Percentiles rank a stretch among this genome's conserved stretches.
These are phyloP conservation scores for Pseudogymnoascus sp. DNA, from an alignment of 2,329 filamentous ascomycete genomes.

Conservation along the genomic window DNA sequence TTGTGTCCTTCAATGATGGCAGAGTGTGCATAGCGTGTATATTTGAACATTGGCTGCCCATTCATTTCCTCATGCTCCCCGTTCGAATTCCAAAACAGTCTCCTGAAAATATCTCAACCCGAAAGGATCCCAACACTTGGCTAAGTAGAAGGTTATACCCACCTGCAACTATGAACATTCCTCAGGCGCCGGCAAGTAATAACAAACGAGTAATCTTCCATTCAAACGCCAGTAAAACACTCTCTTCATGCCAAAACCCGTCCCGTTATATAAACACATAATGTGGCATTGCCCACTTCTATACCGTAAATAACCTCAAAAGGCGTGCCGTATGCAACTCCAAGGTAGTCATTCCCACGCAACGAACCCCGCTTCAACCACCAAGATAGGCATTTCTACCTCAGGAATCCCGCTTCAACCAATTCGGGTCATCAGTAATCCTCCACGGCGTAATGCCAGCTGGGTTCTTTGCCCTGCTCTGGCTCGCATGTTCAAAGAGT, in stretches of 20 bases:
- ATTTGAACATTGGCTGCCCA: neutral
- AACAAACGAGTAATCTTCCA: neutral
- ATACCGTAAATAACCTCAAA: neutral
- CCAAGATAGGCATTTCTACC: neutral
- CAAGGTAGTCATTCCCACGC: neutral
- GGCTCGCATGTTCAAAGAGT: constrained; percentile 44
- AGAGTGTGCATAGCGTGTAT: neutral
- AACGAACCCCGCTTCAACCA: constrained; percentile 38
- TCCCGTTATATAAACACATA: neutral
- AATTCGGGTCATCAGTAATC: constrained; percentile 51
- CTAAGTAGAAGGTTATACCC: neutral
- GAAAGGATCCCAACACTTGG: neutral
- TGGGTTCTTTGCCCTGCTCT: constrained; percentile 47
- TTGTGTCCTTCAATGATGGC: neutral
- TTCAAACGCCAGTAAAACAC: neutral
- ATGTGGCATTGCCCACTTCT: neutral
- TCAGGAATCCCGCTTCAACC: constrained; percentile 34
- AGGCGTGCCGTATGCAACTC: neutral
- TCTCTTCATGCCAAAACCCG: neutral
- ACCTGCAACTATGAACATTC: neutral
- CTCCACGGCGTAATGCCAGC: constrained; percentile 52
- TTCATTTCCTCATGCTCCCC: neutral
- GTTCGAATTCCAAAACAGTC: neutral
- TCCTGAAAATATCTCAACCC: neutral
- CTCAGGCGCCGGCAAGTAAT: neutral